These are phyloP conservation scores for Malassezia cuniculi DNA, from an alignment of 1,284 basidiomycete species.

Conservation along the genomic window DNA sequence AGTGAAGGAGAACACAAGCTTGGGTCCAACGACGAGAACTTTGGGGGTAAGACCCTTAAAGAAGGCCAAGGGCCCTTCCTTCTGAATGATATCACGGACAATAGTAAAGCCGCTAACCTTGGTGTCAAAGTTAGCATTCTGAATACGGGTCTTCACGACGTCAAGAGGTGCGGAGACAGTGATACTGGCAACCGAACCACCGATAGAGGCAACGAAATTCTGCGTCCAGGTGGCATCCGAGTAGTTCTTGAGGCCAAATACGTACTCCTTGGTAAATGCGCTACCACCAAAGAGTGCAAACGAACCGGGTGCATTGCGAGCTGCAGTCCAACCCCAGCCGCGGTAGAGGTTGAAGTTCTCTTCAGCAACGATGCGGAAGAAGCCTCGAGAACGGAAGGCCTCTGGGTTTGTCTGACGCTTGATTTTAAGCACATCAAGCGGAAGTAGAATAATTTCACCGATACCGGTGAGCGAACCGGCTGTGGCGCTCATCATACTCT, in stretches of 20 bases:
- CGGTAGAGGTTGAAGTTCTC: constrained; percentile 81
- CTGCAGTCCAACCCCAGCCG: constrained; percentile 98
- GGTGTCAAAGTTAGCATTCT: constrained; percentile 91
- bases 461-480: constrained; percentile 59
- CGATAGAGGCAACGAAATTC: constrained; percentile 65
- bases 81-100: constrained; percentile 70
- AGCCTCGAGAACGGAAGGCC: constrained; percentile 52
- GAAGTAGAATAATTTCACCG: constrained; percentile 88
- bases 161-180: constrained; percentile 91
- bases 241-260: constrained; percentile 78
- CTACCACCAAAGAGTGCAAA: constrained; percentile 89
- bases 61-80: constrained; percentile 74
- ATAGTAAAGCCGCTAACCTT: constrained; percentile 74
- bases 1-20: constrained; percentile 95
- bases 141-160: constrained; percentile 73
- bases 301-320: constrained; percentile 85
- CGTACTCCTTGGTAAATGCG: constrained; percentile 82
- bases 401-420: constrained; percentile 55
- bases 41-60: constrained; percentile 79
- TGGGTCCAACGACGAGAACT: constrained; percentile 89
- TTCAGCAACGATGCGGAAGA: constrained; percentile 76
- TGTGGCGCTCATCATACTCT: constrained; percentile 85
- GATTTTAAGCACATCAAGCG: constrained; percentile 92
- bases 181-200: constrained; percentile 86
- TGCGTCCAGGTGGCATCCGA: constrained; percentile 84